phyloP scores from a whole-genome alignment of 176 grass and related monocot species.

The Neostapfia colusana region DNA sequence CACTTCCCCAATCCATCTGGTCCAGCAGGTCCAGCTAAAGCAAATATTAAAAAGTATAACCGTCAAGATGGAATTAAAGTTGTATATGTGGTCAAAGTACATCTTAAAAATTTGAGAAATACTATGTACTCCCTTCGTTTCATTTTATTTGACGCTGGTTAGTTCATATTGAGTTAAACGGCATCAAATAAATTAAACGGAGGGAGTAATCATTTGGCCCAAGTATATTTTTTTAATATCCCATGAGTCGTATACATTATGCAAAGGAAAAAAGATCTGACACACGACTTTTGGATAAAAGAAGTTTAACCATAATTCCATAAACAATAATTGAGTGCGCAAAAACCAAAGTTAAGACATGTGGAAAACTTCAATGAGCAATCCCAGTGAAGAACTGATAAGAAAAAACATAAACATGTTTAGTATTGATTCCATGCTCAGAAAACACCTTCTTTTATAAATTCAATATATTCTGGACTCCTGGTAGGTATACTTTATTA shows the following conservation, averaged over 20 bases:
- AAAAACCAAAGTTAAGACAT: neutral
- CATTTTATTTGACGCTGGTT: no score
- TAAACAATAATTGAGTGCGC: neutral
- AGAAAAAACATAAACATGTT: no score
- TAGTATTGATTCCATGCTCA: neutral
- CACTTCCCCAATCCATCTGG: conserved; percentile 52
- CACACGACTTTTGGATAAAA: neutral
- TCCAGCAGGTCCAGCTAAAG: conserved; percentile 38
- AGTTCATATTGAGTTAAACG: no score
- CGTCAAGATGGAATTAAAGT: conserved; percentile 34
- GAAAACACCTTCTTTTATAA: neutral
- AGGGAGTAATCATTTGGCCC: neutral
- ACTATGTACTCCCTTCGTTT: no score
- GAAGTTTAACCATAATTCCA: conserved; percentile 26
- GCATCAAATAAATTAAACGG: no score
- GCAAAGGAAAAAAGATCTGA: neutral
- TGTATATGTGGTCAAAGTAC: neutral
- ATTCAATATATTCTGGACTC: no score
- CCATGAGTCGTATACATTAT: neutral
- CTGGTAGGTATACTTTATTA: neutral
- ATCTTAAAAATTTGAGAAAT: neutral
- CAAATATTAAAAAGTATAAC: conserved; percentile 23
- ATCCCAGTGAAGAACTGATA: conserved; percentile 1
- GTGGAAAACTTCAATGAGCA: conserved; percentile 3
- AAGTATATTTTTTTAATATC: neutral